Evolutionary conservation across 495 filamentous ascomycete species (phyloP).

Genomic region (Cladorrhinum samala): DNA sequence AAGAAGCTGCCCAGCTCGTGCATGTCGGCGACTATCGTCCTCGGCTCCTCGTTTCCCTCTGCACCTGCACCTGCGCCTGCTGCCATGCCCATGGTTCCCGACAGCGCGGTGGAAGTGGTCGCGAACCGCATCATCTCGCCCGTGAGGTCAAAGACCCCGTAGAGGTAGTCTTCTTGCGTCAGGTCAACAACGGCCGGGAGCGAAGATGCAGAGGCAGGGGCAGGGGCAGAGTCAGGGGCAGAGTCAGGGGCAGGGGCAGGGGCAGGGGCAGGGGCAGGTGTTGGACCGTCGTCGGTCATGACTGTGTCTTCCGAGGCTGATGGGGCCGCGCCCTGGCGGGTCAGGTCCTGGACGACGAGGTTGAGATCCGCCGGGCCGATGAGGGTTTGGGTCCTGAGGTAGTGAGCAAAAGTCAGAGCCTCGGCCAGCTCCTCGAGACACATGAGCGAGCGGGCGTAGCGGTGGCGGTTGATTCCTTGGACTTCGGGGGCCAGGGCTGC

Average conservation of each 20-base stretch:
- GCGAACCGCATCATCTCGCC: conserved; percentile 97
- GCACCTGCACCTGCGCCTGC: conserved; percentile 7
- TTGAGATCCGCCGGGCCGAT: conserved; percentile 58
- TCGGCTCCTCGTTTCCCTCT: conserved; percentile 15
- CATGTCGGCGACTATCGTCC: conserved; percentile 69
- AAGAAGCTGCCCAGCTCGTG: conserved; percentile 65
- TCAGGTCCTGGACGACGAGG: conserved; percentile 35
- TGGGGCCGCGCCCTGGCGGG: conserved; percentile 13
- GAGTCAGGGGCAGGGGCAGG: neutral
- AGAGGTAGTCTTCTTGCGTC: conserved; percentile 80
- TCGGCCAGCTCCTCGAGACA: conserved; percentile 93
- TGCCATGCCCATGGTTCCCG: conserved; percentile 44
- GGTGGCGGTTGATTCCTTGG: conserved; percentile 69
- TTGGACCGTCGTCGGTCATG: conserved; percentile 21
- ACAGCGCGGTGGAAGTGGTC: conserved; percentile 69
- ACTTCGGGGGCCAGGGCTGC: conserved; percentile 62
- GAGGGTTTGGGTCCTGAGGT: conserved; percentile 69
- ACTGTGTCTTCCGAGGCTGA: conserved; percentile 18
- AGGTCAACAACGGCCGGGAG: conserved; percentile 47
- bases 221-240: conserved; percentile 7
- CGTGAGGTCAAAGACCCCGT: conserved; percentile 86
- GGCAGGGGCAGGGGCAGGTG: neutral
- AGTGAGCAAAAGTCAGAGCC: conserved; percentile 77
- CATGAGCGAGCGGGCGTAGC: conserved; percentile 79
- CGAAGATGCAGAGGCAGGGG: neutral